These are phyloP conservation scores for Lolium multiflorum DNA, from an alignment of 176 grass and related monocot genomes.

Conservation along the genomic window DNA sequence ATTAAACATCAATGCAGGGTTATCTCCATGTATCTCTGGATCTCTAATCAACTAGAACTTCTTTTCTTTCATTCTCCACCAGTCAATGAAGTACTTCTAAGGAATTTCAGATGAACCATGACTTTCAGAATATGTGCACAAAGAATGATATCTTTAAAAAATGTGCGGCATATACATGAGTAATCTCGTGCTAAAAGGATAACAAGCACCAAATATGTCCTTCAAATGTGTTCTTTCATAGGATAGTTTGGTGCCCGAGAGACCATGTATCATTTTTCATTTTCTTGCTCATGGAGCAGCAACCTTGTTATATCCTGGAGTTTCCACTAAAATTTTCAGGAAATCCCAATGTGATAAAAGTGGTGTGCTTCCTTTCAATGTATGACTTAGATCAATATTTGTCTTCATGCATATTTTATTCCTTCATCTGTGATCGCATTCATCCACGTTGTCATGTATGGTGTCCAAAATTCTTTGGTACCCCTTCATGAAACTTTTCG, in stretches of 20 bases:
- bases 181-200: background rate
- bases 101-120: background rate
- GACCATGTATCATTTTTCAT: background rate
- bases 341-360: background rate
- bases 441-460: background rate
- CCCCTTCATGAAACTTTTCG: background rate
- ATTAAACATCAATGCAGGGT: no score
- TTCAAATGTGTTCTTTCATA: background rate
- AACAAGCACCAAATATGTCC: background rate
- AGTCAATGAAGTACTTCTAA: background rate
- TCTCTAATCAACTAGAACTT: background rate
- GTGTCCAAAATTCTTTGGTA: background rate
- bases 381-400: background rate
- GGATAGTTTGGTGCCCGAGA: background rate
- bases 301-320: background rate
- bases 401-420: background rate
- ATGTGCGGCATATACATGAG: background rate
- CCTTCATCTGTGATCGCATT: background rate
- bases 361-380: background rate
- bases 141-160: background rate
- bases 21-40: no score
- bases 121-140: background rate
- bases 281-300: background rate
- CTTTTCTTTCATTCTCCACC: background rate
- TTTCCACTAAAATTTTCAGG: background rate